Base-by-base conservation (phyloP, 139 green algal genomes). In the Haematococcus lacustris region DNA sequence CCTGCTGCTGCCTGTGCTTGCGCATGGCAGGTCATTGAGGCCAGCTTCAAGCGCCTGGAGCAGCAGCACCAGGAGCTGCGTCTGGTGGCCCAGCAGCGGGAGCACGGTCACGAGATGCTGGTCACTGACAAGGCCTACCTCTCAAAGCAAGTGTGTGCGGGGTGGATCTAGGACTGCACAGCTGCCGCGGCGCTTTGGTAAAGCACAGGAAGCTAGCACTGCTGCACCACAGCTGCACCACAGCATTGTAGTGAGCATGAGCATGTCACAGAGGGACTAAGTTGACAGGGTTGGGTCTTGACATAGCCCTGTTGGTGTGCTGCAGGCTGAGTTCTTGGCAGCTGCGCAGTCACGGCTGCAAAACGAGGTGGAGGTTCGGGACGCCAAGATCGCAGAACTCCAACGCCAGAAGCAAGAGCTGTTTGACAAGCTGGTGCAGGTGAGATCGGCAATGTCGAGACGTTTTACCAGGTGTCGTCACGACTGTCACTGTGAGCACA, bases 111-210 rank as follows among this genome's bases (percentile, higher is more conserved):
- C 0, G 73, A 85, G 73, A 80, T 85, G 76, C 76, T 85, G 43
- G 66, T 82, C 62, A 80, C 74, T 50, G 80, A 85, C 64, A 86
- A 86, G 80, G 80, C 76, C 2, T 83, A 86, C 74, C 76, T 86
- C 28, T 73, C 41, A 21, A 80, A 86, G 63, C 76, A 86, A 71
- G 76, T 78, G 38, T 4, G 64, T 70, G 35, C 33, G 64, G 6
- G 13, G 34, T 68, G 59, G 28, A 38, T 35, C 21, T 35, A 38
- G 25, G 59, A n/a, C 28, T 38, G 59, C 59, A 35, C 59, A 66
- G 28, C 21, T 13, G 34, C 7, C 5, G 66, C 39, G n/a, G 64
- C 34, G 38, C 34, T 51, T 3, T 28, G 21, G 64, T 23, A 70
- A 33, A 3, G 13, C 6, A 37, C 13, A 57, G 21, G 47, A 21